Evolutionary conservation across 2,329 filamentous ascomycete species (phyloP).

Genomic region (Thermoascus crustaceus): DNA sequence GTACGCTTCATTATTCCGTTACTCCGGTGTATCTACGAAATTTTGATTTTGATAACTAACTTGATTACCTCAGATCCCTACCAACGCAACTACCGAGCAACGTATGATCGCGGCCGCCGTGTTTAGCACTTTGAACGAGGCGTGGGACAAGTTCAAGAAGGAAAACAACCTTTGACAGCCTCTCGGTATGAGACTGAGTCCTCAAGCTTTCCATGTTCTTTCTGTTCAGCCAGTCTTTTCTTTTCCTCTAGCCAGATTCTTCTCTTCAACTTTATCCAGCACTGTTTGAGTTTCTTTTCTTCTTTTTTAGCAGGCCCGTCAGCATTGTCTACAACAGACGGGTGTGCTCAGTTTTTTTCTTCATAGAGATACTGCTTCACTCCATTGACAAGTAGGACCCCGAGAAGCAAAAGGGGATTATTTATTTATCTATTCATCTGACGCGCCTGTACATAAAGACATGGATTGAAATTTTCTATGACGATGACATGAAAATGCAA

Average conservation of each 20-base stretch:
- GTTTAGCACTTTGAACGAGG: conserved; percentile 58
- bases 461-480: neutral
- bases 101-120: conserved; percentile 59
- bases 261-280: no score
- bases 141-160: conserved; percentile 60
- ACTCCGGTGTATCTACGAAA: neutral
- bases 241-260: no score
- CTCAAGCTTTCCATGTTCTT: neutral
- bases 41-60: conserved; percentile 1
- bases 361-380: no score
- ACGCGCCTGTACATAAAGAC: neutral
- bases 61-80: conserved; percentile 44
- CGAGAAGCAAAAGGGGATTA: neutral
- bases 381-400: no score
- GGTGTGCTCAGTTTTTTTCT: no score
- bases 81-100: conserved; percentile 58
- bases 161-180: conserved; percentile 48
- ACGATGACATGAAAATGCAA: conserved; percentile 1
- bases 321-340: no score
- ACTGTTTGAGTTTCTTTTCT: no score
- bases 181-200: neutral
- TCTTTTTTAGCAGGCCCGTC: no score
- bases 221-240: neutral
- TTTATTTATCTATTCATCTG: no score
- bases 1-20: conserved; percentile 45